Evolutionary conservation across 257 asterid genomes (phyloP).

Genomic region (Solanum tacnaense): DNA sequence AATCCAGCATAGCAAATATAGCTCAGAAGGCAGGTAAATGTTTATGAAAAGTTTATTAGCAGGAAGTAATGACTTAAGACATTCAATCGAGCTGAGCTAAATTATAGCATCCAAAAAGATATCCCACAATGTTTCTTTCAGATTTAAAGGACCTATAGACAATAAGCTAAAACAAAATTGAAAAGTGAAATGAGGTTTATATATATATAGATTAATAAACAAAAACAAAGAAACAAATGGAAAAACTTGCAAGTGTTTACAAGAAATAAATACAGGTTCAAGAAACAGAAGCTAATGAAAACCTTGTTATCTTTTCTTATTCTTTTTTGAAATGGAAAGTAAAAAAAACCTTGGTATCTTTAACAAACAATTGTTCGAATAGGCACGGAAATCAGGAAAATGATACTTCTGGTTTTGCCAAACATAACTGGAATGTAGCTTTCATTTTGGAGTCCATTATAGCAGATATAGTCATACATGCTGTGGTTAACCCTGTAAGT

Average conservation of each 20-base stretch:
- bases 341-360: not conserved
- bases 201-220: not conserved
- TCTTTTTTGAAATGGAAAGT: not conserved
- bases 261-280: not conserved
- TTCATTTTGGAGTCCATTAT: not conserved
- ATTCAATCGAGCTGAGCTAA: not conserved
- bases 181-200: not conserved
- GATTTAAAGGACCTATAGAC: not conserved
- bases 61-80: not conserved
- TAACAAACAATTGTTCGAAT: not conserved
- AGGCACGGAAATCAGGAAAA: not conserved
- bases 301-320: not conserved
- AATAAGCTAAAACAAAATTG: not conserved
- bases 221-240: not conserved
- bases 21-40: not conserved
- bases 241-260: not conserved
- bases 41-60: not conserved
- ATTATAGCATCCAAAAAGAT: not conserved
- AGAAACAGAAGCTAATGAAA: not conserved
- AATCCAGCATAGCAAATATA: not conserved
- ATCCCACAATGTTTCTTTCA: not conserved
- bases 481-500: not conserved
- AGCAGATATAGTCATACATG: not conserved
- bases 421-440: not conserved
- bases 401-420: not conserved